A percentile compares a stretch with the other conserved stretches of the same genome.
These are phyloP conservation scores for Musa balbisiana DNA, from an alignment of 202 grass and related monocot species.

Conservation along the genomic window DNA sequence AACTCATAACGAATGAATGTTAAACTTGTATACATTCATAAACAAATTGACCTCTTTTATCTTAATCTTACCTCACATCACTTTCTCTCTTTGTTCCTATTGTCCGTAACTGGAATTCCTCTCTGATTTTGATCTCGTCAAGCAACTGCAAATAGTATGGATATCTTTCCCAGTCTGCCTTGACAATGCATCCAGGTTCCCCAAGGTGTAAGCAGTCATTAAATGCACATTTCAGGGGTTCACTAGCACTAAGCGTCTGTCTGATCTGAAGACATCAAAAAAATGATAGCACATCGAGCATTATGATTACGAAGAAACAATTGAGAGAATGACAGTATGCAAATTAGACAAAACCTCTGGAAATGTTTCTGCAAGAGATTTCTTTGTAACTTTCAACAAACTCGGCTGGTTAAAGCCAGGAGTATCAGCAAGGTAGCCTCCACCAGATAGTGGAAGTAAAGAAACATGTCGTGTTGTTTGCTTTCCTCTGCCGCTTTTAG, in stretches of 20 bases:
- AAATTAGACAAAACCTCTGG: constrained; percentile 44
- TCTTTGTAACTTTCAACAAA: constrained; percentile 85
- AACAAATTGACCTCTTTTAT: background rate
- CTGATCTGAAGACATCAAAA: constrained; percentile 51
- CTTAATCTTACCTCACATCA: constrained; percentile 58
- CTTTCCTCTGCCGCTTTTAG: constrained; percentile 91
- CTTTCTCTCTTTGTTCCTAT: constrained; percentile 88
- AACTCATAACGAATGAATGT: background rate
- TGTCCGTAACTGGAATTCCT: constrained; percentile 73
- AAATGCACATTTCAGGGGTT: constrained; percentile 62
- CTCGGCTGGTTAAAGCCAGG: constrained; percentile 95
- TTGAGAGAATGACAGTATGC: background rate
- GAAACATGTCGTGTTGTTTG: constrained; percentile 92
- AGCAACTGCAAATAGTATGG: constrained; percentile 90
- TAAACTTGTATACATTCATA: background rate
- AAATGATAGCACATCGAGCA: constrained; percentile 11
- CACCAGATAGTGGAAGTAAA: constrained; percentile 61
- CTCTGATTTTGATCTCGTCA: constrained; percentile 95
- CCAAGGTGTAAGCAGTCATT: constrained; percentile 86
- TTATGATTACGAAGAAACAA: background rate
- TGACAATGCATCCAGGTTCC: constrained; percentile 74
- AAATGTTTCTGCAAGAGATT: constrained; percentile 63
- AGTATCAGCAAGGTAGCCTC: constrained; percentile 90
- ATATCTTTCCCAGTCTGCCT: constrained; percentile 89
- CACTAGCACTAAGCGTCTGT: constrained; percentile 50